A percentile compares a stretch with the other conserved stretches of the same genome.
phyloP scores from a whole-genome alignment of 192 early-diverging fungal genomes.

The Allomyces arbusculus region DNA sequence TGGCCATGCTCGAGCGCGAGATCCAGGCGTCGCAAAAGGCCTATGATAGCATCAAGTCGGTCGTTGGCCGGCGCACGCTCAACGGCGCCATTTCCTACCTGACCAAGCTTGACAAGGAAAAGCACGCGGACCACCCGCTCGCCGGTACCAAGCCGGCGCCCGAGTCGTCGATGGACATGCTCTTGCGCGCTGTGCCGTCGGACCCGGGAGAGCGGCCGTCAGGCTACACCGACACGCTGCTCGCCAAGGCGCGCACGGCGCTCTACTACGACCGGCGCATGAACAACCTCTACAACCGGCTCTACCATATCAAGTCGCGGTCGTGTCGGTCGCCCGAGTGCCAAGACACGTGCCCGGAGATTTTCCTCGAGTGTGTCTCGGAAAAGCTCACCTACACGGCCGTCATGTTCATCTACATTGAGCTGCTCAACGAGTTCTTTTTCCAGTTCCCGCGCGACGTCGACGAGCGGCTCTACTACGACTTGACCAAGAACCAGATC shows the following conservation, averaged over 20 bases:
- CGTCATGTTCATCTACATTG: constrained; percentile 95
- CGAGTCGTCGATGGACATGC: neutral
- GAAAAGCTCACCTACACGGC: constrained; percentile 89
- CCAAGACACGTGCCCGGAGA: constrained; percentile 86
- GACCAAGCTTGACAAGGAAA: neutral
- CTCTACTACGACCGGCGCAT: constrained; percentile 56
- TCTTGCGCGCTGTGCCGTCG: constrained; percentile 5
- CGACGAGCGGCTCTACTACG: constrained; percentile 78
- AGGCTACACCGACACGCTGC: constrained; percentile 46
- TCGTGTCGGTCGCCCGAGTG: constrained; percentile 61
- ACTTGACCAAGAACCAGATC: constrained; percentile 56
- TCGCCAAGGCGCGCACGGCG: constrained; percentile 60
- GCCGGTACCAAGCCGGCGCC: neutral
- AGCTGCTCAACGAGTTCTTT: constrained; percentile 93
- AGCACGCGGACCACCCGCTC: neutral
- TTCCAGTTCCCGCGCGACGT: constrained; percentile 93
- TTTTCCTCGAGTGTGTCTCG: constrained; percentile 72
- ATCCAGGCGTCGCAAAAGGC: constrained; percentile 53
- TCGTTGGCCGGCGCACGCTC: constrained; percentile 57
- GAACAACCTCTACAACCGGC: constrained; percentile 52
- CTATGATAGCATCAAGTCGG: constrained; percentile 46
- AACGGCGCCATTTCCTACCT: constrained; percentile 43
- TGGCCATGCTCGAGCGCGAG: constrained; percentile 53
- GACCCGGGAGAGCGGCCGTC: constrained; percentile 35
- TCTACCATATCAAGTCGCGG: constrained; percentile 59